These are phyloP conservation scores for Hemisphaericaspora nanyangensis DNA, from an alignment of 805 yeast species.

Conservation along the genomic window DNA sequence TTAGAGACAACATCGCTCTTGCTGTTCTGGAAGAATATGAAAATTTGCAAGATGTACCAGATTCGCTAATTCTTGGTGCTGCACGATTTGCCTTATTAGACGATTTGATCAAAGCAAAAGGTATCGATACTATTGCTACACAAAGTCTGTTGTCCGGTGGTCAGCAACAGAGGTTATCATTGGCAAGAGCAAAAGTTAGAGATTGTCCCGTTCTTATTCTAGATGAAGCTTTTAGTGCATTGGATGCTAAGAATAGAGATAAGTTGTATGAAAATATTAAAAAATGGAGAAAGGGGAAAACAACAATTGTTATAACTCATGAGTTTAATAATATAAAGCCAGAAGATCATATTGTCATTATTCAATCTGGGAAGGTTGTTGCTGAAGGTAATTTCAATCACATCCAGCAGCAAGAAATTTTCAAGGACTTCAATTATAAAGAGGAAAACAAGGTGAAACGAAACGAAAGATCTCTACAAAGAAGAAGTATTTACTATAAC, in stretches of 20 bases:
- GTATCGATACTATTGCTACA: constrained; percentile 52
- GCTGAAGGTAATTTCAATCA: constrained; percentile 13
- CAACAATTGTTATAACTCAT: constrained; percentile 83
- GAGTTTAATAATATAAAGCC: constrained; percentile 54
- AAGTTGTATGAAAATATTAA: constrained; percentile 49
- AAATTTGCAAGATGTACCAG: constrained; percentile 15
- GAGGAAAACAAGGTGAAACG: background rate
- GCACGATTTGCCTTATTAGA: constrained; percentile 49
- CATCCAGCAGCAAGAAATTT: constrained; percentile 5
- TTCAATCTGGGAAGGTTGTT: constrained; percentile 56
- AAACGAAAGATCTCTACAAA: background rate
- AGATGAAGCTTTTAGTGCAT: constrained; percentile 85
- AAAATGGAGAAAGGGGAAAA: constrained; percentile 58
- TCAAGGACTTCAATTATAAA: background rate
- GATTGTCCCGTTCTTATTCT: constrained; percentile 72
- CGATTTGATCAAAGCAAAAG: constrained; percentile 45
- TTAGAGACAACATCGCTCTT: constrained; percentile 59
- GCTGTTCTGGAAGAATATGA: constrained; percentile 33
- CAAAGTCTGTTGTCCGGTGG: constrained; percentile 73
- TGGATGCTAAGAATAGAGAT: constrained; percentile 53
- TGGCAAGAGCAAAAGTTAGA: constrained; percentile 78
- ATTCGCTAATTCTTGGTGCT: constrained; percentile 35
- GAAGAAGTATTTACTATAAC: constrained; percentile 9
- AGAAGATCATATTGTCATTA: constrained; percentile 54
- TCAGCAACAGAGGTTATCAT: constrained; percentile 75